Base-by-base conservation (phyloP, 164 flowering plant species). In the Akebia trifoliata region DNA sequence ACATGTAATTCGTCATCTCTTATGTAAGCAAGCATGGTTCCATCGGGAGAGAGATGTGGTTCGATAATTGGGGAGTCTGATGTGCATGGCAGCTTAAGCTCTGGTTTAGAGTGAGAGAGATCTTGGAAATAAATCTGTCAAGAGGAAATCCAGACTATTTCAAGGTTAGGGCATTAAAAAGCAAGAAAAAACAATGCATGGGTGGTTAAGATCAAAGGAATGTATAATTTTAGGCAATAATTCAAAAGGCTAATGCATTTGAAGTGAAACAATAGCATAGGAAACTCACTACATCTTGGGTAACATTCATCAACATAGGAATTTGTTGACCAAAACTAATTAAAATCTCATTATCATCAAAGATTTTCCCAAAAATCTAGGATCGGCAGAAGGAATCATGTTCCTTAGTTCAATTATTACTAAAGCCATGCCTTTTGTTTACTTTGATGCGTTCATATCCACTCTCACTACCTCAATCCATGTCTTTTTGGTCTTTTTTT, bases 41-140 rank as follows among this genome's bases (percentile, higher is more conserved):
- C 91, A 81, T 85, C 91, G 25, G 95, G 94, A 35, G 98, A 93
- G 26, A 89, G 72, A 69, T 83, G 91, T 42, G 95, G 94, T 75
- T 93, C 98, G 37, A 89, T 82, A 44, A 89, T 72, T 56, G 97
- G 97, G 3, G 90, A 85, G 48, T 50, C 46, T 26, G 98, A 46
- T 22, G 71, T 62, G 69, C 94, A 76, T 38, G 77, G 66, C 57
- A 92, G 78, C 75, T 72, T 82, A 61, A 89, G 86, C 56, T 80
- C 85, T 34, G 95, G 78, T 51, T 78, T 65, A 15, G 73, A 71
- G 61, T 68, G 49, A 52, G 67, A 50, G 54, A 78, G 62, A 21
- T 81, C 87, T 71, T 87, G 86, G 48, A 87, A 63, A 79, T 89
- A 93, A 0, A 93, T 74, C 98, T 92, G 90, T 53, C 12, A 42